Evolutionary conservation across 2,329 filamentous ascomycete species (phyloP), one percentile per base, ranked within the genome.

Genomic region (Orbilia ellipsospora): DNA sequence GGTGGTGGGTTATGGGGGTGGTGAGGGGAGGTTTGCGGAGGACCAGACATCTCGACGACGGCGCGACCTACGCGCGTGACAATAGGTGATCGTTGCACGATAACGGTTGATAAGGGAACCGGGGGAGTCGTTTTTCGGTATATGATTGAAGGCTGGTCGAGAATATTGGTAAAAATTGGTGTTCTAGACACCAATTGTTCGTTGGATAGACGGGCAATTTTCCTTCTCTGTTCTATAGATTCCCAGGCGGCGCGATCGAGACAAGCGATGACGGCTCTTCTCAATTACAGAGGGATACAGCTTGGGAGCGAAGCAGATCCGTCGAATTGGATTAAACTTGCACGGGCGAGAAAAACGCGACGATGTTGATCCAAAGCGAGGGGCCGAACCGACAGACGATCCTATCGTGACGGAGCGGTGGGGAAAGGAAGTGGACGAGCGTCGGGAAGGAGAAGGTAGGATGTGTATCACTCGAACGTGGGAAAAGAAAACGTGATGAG

Each of bases 11-110:
- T 88, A 84, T 90, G 88, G 80, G 90, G 88, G 74, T 86, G 85
- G 77, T 87, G 85, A 40, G 76, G 77, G 40, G 82, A 81, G 86
- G 86, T 85, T 88, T 86, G 80, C 88, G 87, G 84, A 94, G 91
- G 82, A 86, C 87, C 84, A 92, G 91, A 73, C 91, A 91, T 48
- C 92, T 92, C 80, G 92, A 94, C 50, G 90, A 90, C 81, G 94
- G 92, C 80, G 92, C 90, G 82, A 92, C 90, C 89, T 90, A 92
- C 92, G 78, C 77, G 83, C 80, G 63, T 45, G 31, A 60, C 44
- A 73, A 57, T 52, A 57, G 66, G 59, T 51, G 66, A 63, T 13
- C 55, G 50, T 61, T 31, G 62, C 67, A 68, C 26, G 51, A 36
- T 66, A 51, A 45, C 59, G 76, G 51, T 54, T 61, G 52, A 16